Base-by-base conservation (phyloP, 1,139 yeast genomes). In the Lodderomyces beijingensis region DNA sequence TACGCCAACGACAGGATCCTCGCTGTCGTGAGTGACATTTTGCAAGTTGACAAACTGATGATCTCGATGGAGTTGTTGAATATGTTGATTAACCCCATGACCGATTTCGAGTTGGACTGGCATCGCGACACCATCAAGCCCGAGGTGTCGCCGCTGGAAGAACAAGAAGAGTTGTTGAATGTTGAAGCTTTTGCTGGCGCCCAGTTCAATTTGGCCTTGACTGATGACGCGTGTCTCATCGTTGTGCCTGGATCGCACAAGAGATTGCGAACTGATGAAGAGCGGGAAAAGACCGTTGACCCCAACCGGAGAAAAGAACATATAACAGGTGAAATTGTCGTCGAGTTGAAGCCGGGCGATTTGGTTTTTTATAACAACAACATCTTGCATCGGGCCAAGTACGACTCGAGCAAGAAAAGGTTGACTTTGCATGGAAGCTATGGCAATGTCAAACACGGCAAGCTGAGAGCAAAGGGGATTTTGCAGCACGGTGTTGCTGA, bases 31-130 rank as follows among this genome's bases (percentile, higher is more conserved):
- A 43, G 60, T 12, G 75, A 70, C 40, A 70, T 72, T 31, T 56
- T 73, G 34, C 72, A 71, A 41, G 59, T 68, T 4, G 54, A 56
- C 13, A 49, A 47, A 21, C 47, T 56, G 19, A 55, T 59, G 12
- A 50, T 74, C 31, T 59, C 65, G 4, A 72, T 74, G 78, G 79
- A 73, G 45, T 58, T 74, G 35, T 62, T 74, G 49, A 74, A 74
- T 45, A 72, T 74, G 79, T 61, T 74, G 41, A 71, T 73, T 44
- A 73, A 73, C 42, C 79, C 79, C 2, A 57, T 70, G 40, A 68
- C 75, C 10, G 76, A 74, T 48, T 74, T 74, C 47, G 77, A 68
- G 7, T 61, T 74, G 46, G 74, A 70, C 40, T 74, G 79, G 79
- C 79, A 74, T 49, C 55, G 79, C 28, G 79, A 74, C 47, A 67